Conservation (phyloP, 306 rosid species). For the Pueraria montana region DNA sequence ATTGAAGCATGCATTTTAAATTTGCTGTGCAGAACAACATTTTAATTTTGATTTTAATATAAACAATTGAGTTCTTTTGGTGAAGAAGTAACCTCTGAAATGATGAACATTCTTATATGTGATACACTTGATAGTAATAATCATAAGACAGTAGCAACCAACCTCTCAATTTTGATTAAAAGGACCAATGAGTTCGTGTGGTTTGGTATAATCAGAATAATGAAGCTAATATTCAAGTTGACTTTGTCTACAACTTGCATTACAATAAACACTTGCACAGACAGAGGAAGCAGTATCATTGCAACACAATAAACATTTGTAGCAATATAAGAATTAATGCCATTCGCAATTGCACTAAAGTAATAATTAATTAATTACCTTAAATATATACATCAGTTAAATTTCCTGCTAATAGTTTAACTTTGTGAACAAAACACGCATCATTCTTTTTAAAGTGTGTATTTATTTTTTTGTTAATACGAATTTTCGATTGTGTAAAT, state of each 20-base stretch:
- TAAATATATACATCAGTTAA: not conserved
- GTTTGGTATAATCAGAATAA: not conserved
- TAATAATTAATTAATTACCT: not conserved
- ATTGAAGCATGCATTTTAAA: not conserved
- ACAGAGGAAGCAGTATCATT: not conserved
- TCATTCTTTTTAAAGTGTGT: not conserved
- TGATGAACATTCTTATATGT: not conserved
- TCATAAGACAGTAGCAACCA: not conserved
- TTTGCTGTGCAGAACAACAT: not conserved
- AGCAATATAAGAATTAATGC: not conserved
- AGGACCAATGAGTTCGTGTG: not conserved
- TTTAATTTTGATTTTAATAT: not conserved
- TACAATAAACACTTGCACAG: not conserved
- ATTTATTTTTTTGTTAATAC: not conserved
- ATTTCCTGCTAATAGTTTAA: not conserved
- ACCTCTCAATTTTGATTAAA: not conserved
- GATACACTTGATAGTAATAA: not conserved
- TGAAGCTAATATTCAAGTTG: not conserved
- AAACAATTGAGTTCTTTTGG: not conserved
- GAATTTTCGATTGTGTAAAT: not conserved
- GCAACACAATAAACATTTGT: not conserved
- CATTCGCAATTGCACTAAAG: not conserved
- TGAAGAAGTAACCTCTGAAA: slow-evolving; percentile 13
- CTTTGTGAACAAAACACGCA: not conserved
- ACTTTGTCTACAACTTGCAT: not conserved